Percentiles rank a stretch among this genome's conserved stretches.
Conservation (phyloP, 2,329 filamentous ascomycete genomes). For the Trichoderma harzianum region DNA sequence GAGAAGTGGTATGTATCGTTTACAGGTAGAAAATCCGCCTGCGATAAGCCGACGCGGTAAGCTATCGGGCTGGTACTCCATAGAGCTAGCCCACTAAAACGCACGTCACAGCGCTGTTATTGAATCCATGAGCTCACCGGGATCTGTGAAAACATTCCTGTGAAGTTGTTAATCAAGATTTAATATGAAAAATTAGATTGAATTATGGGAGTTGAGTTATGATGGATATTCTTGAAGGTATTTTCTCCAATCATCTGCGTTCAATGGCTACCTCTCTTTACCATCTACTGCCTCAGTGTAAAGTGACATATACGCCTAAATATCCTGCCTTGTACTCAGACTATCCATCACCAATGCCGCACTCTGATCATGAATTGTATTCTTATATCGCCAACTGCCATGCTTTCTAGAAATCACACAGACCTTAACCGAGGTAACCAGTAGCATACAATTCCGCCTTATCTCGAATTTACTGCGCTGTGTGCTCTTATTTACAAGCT, state of each 20-base stretch:
- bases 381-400: no score
- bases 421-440: neutral
- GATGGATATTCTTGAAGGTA: accelerated
- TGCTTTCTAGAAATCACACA: neutral
- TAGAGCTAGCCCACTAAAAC: neutral
- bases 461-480: neutral
- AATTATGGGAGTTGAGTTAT: neutral
- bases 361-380: neutral
- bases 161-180: neutral
- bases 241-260: neutral
- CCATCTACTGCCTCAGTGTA: neutral
- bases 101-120: neutral
- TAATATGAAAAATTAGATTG: neutral
- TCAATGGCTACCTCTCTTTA: neutral
- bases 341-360: neutral
- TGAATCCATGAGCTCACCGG: neutral
- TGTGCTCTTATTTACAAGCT: neutral
- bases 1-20: neutral
- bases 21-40: neutral
- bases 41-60: neutral
- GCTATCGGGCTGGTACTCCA: neutral
- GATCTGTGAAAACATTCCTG: neutral
- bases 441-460: neutral
- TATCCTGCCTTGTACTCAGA: neutral
- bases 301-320: neutral